Conservation (phyloP, 139 green algal species). For the Coelastrella sp. region DNA sequence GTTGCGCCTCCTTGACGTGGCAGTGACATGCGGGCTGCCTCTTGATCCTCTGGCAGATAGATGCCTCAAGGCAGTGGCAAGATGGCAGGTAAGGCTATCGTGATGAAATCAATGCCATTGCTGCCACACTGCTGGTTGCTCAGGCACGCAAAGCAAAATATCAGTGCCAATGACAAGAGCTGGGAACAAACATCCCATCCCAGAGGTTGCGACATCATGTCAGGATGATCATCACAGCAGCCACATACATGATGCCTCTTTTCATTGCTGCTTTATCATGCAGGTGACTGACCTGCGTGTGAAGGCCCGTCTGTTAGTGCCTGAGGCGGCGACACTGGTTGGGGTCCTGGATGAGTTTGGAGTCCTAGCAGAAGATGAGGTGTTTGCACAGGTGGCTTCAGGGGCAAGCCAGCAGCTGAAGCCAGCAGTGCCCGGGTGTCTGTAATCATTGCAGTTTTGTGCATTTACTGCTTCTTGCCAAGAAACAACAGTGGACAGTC, state of each 20-base stretch:
- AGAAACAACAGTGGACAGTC: no score
- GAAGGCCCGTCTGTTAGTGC: slow-evolving; percentile 46
- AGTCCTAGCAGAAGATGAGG: slow-evolving; percentile 45
- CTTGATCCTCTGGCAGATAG: slow-evolving; percentile 3
- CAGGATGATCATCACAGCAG: neutral
- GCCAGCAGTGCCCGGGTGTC: no score
- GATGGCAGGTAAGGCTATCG: slow-evolving; percentile 11
- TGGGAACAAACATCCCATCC: no score
- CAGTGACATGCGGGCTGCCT: neutral
- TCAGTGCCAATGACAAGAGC: no score
- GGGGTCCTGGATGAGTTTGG: slow-evolving; percentile 56
- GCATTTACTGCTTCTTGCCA: no score
- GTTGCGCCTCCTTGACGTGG: slow-evolving; percentile 17
- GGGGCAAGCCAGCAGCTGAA: no score
- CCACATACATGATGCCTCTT: neutral
- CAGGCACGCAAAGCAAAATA: no score
- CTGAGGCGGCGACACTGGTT: slow-evolving; percentile 38
- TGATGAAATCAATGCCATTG: neutral
- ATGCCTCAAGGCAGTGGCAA: slow-evolving; percentile 40
- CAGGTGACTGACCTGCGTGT: slow-evolving; percentile 38
- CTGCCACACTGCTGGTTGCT: neutral
- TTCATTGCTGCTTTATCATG: slow-evolving; percentile 1
- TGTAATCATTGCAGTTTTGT: no score
- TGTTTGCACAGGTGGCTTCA: slow-evolving; percentile 46
- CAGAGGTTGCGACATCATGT: no score